Evolutionary conservation across 2,329 filamentous ascomycete genomes (phyloP).

Genomic region (Phaeosphaeriaceae sp.): DNA sequence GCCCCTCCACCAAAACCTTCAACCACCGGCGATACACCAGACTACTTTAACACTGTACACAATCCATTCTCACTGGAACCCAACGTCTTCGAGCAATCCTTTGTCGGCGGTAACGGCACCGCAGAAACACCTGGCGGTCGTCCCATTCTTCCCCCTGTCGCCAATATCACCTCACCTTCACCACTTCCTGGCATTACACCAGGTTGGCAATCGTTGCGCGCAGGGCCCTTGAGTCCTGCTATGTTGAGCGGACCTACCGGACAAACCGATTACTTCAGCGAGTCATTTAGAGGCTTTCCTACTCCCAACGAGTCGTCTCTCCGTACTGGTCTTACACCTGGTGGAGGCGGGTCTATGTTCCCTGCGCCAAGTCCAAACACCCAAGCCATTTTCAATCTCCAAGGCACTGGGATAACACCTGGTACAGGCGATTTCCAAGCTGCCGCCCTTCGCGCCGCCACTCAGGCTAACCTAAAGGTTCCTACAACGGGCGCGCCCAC

Average conservation of each 20-base stretch:
- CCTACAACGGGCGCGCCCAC: slow-evolving; percentile 50
- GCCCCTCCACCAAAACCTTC: slow-evolving; percentile 58
- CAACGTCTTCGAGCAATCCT: slow-evolving; percentile 97
- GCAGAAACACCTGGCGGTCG: slow-evolving; percentile 78
- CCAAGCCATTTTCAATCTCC: slow-evolving; percentile 79
- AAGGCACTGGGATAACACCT: slow-evolving; percentile 84
- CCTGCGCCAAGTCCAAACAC: slow-evolving; percentile 88
- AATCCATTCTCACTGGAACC: slow-evolving; percentile 76
- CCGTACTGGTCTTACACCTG: slow-evolving; percentile 88
- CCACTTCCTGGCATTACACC: slow-evolving; percentile 76
- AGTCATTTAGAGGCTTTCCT: slow-evolving; percentile 84
- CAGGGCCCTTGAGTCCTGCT: slow-evolving; percentile 91
- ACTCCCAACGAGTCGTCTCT: slow-evolving; percentile 97
- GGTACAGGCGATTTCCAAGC: slow-evolving; percentile 93
- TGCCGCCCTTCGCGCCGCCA: slow-evolving; percentile 82
- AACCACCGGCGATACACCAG: slow-evolving; percentile 53
- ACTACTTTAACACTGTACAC: slow-evolving; percentile 60
- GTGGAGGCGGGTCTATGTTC: slow-evolving; percentile 97
- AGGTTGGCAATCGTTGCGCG: slow-evolving; percentile 88
- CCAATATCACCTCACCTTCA: slow-evolving; percentile 86
- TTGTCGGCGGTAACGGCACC: slow-evolving; percentile 57
- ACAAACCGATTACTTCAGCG: slow-evolving; percentile 83
- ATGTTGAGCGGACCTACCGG: slow-evolving; percentile 86
- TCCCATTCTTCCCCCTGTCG: slow-evolving; percentile 84
- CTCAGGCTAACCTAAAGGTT: slow-evolving; percentile 51